Evolutionary conservation across 2,329 filamentous ascomycete species (phyloP).

Genomic region (Aureobasidium melanogenum): DNA sequence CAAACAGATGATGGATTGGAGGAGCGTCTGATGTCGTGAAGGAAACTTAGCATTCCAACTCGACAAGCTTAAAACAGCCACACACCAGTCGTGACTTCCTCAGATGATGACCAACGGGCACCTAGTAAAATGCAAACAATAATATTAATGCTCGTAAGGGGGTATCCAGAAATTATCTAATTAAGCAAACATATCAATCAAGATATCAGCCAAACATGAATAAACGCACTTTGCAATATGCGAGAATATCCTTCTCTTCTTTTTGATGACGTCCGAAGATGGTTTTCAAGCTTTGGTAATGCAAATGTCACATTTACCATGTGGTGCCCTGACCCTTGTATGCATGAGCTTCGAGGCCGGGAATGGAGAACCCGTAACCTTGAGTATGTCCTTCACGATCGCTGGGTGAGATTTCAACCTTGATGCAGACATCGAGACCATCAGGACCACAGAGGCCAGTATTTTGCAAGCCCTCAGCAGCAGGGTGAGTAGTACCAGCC

Average conservation of each 20-base stretch:
- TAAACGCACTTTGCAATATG: not conserved
- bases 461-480: conserved; percentile 43
- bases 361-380: conserved; percentile 42
- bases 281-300: not conserved
- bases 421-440: conserved; percentile 39
- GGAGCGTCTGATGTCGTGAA: no score
- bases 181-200: not conserved
- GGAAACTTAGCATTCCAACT: no score
- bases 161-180: conserved; percentile 8
- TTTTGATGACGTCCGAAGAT: not conserved
- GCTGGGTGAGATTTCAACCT: conserved; percentile 38
- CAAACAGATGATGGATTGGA: no score
- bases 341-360: conserved; percentile 29
- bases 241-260: not conserved
- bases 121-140: not conserved
- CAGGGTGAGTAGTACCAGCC: conserved; percentile 69
- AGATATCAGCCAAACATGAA: not conserved
- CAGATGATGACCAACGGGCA: not conserved
- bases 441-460: conserved; percentile 35
- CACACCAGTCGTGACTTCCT: not conserved
- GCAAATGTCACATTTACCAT: conserved; percentile 3
- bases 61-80: no score
- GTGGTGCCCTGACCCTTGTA: conserved; percentile 15
- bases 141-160: conserved; percentile 3
- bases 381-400: conserved; percentile 38